These are phyloP conservation scores for Colletotrichum lini DNA, from an alignment of 2,329 filamentous ascomycete species.

Conservation along the genomic window DNA sequence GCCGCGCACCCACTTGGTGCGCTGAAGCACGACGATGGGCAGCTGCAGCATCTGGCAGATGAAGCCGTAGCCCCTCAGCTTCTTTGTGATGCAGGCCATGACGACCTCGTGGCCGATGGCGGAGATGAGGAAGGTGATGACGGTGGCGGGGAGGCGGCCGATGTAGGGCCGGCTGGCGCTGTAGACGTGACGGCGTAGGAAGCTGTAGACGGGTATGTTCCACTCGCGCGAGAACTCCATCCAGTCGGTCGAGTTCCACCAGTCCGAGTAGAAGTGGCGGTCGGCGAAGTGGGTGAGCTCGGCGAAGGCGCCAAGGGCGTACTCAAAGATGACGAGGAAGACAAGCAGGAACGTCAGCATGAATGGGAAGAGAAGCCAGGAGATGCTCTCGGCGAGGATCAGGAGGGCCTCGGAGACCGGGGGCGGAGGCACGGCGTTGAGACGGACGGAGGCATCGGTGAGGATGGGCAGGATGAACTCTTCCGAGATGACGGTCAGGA, in stretches of 20 bases:
- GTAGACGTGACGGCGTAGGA: constrained; percentile 95
- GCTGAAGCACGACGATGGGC: constrained; percentile 93
- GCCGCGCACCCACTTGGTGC: constrained; percentile 81
- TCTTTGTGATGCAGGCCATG: constrained; percentile 98
- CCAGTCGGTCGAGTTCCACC: constrained; percentile 88
- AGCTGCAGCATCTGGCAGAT: constrained; percentile 96
- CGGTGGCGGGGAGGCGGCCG: constrained; percentile 82
- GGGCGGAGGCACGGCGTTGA: constrained; percentile 57
- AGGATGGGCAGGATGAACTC: constrained; percentile 96
- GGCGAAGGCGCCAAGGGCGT: constrained; percentile 92
- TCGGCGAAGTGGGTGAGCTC: constrained; percentile 96
- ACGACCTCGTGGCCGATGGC: constrained; percentile 94
- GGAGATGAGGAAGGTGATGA: constrained; percentile 92
- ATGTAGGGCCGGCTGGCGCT: constrained; percentile 83
- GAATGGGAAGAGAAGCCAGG: constrained; percentile 93
- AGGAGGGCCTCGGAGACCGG: constrained; percentile 77
- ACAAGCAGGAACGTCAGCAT: constrained; percentile 96
- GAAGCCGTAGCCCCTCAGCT: constrained; percentile 94
- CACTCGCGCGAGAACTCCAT: constrained; percentile 96
- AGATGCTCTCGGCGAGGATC: constrained; percentile 90
- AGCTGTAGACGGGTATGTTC: constrained; percentile 98
- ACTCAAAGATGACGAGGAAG: constrained; percentile 98
- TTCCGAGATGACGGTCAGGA: constrained; percentile 90
- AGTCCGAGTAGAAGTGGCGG: constrained; percentile 89
- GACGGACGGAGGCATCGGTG: constrained; percentile 73